These are phyloP conservation scores for Pythium insidiosum DNA, from an alignment of 352 stramenopile species.

Conservation along the genomic window DNA sequence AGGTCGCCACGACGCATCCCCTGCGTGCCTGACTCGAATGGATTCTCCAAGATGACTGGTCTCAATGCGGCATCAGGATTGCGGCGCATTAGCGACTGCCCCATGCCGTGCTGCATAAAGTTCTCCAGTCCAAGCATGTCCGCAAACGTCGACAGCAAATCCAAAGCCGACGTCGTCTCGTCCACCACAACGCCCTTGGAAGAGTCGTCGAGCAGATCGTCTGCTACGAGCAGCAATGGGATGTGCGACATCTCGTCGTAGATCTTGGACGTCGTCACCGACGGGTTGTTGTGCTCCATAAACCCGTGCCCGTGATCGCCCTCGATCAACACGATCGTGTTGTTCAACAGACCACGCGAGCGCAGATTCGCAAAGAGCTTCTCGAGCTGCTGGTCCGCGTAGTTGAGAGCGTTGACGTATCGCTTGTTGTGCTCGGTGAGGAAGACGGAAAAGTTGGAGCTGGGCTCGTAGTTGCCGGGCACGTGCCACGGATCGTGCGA, in stretches of 20 bases:
- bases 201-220: constrained; percentile 6
- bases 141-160: constrained; percentile 7
- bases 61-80: too few species aligned
- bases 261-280: constrained; percentile 1
- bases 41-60: neutral
- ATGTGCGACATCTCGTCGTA: constrained; percentile 8
- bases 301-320: constrained; percentile 10
- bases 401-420: constrained; percentile 10
- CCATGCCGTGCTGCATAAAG: constrained; percentile 8
- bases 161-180: constrained; percentile 2
- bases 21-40: neutral
- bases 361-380: constrained; percentile 5
- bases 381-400: constrained; percentile 6
- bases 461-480: constrained; percentile 1
- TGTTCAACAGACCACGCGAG: constrained; percentile 3
- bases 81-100: constrained; percentile 7
- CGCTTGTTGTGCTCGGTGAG: constrained; percentile 3
- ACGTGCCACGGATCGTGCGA: constrained; percentile 3
- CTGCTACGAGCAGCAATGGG: constrained; percentile 4
- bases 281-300: constrained; percentile 11
- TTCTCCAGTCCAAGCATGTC: constrained; percentile 4
- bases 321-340: constrained; percentile 12
- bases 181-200: constrained; percentile 5
- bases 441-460: constrained; percentile 5
- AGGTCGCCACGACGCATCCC: neutral